Conservation (phyloP, 306 rosid genomes). For the Dryas alaskensis region DNA sequence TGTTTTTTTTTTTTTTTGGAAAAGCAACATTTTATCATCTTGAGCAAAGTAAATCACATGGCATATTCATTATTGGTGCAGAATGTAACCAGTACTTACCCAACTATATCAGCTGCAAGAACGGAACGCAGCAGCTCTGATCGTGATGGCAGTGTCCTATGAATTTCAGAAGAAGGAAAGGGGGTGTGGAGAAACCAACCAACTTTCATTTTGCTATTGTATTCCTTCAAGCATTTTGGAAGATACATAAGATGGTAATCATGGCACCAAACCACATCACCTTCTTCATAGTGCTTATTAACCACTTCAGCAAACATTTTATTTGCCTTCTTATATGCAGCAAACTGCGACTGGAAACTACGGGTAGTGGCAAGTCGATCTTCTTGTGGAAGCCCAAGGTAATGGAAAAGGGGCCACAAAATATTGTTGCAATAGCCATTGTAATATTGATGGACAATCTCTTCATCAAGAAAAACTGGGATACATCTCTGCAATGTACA, state of each 20-base stretch:
- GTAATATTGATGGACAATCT: slow-evolving; percentile 85
- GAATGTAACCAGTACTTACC: slow-evolving; percentile 43
- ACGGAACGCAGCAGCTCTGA: slow-evolving; percentile 81
- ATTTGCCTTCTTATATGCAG: slow-evolving; percentile 84
- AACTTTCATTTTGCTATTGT: slow-evolving; percentile 72
- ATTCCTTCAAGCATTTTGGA: slow-evolving; percentile 76
- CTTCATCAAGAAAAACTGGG: slow-evolving; percentile 93
- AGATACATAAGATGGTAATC: slow-evolving; percentile 96
- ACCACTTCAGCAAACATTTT: slow-evolving; percentile 95
- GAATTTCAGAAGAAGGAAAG: slow-evolving; percentile 91
- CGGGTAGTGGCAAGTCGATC: slow-evolving; percentile 96
- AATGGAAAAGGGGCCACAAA: slow-evolving; percentile 91
- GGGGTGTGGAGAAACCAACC: slow-evolving; percentile 98
- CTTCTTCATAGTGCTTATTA: slow-evolving; percentile 68
- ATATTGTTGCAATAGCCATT: slow-evolving; percentile 94
- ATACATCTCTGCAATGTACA: slow-evolving; percentile 62
- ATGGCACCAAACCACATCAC: slow-evolving; percentile 96
- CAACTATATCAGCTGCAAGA: slow-evolving; percentile 91
- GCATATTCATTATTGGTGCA: slow-evolving; percentile 11
- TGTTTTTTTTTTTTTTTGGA: too few species aligned
- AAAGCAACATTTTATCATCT: neutral
- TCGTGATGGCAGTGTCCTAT: slow-evolving; percentile 85
- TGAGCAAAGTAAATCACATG: neutral
- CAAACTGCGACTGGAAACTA: slow-evolving; percentile 88
- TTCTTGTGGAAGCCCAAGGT: slow-evolving; percentile 96